Base-by-base conservation (phyloP, 805 yeast species). In the Saccharomyces cerevisiae region DNA sequence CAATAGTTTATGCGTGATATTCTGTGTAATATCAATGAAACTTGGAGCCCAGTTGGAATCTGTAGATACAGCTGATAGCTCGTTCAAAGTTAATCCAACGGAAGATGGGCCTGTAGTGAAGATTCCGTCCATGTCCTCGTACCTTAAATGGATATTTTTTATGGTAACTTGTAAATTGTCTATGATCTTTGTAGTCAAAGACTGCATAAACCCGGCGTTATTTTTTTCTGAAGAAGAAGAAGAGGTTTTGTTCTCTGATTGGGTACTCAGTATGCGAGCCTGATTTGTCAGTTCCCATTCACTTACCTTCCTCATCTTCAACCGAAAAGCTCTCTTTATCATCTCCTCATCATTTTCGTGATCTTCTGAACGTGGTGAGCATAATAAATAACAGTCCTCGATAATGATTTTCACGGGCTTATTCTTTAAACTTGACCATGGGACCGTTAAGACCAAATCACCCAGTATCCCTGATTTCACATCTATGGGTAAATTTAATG, bases 381-480 rank as follows among this genome's bases (percentile, higher is more conserved):
- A 95, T 36, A 95, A 74, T 28, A 94, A 67, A 62, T 85, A 90
- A 11, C 90, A 92, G 67, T 94, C 94, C 61, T 94, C 92, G 55
- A 94, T 85, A 11, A 81, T 74, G 13, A 94, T 80, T 67, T 88
- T 89, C 6, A 92, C 98, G 0, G 99, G 98, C 64, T 91, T 88
- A 22, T 87, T 84, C 66, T 91, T 91, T 59, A 95, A 74, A 65
- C 90, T 94, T 1, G 97, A 85, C 97, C 98, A 95, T 0, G 99
- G 99, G 41, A 94, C 92, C 66, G 88, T 96, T 53, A 94, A 73
- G 0, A 96, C 86, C 58, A 94, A 76, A 60, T 86, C 88, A 1
- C 98, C 99, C 55, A 94, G 70, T 65, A 88, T 89, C 46, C 99
- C 99, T 66, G 86, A 87, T 57, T 81, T 80, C 13, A 95, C 92